Conservation (phyloP, 192 early-diverging fungal genomes). For the Coemansia sp. region DNA sequence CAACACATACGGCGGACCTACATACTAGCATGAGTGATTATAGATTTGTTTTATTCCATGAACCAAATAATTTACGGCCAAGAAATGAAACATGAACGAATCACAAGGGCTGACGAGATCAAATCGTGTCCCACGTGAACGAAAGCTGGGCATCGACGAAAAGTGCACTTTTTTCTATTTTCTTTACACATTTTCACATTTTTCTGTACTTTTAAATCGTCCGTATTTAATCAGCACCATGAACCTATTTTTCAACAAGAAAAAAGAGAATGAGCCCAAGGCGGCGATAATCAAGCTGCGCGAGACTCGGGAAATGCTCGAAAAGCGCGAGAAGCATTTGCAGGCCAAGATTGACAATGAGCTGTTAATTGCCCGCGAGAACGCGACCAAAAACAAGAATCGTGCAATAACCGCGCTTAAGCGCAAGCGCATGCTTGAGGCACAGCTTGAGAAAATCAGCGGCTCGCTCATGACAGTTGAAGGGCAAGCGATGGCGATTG, state of each 20-base stretch:
- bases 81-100: too few species aligned
- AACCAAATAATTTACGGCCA: neutral
- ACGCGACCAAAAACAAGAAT: slow-evolving; percentile 90
- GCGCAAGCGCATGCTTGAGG: slow-evolving; percentile 84
- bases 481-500: slow-evolving; percentile 92
- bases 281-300: slow-evolving; percentile 92
- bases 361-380: slow-evolving; percentile 79
- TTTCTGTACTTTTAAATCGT: slow-evolving; percentile 5
- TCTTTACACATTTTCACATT: neutral
- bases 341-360: slow-evolving; percentile 85
- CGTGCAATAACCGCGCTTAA: slow-evolving; percentile 91
- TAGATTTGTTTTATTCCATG: neutral
- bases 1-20: slow-evolving; percentile 25
- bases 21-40: slow-evolving; percentile 5
- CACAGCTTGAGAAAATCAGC: slow-evolving; percentile 83
- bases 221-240: slow-evolving; percentile 38
- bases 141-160: neutral
- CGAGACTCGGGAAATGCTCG: slow-evolving; percentile 90
- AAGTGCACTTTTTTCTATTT: slow-evolving; percentile 3
- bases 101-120: too few species aligned
- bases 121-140: too few species aligned
- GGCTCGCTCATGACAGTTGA: slow-evolving; percentile 91
- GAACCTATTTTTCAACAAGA: slow-evolving; percentile 72
- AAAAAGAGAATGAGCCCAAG: slow-evolving; percentile 72
- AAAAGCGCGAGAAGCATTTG: slow-evolving; percentile 89